phyloP scores from a whole-genome alignment of 345 rosid species.

The Salix purpurea region DNA sequence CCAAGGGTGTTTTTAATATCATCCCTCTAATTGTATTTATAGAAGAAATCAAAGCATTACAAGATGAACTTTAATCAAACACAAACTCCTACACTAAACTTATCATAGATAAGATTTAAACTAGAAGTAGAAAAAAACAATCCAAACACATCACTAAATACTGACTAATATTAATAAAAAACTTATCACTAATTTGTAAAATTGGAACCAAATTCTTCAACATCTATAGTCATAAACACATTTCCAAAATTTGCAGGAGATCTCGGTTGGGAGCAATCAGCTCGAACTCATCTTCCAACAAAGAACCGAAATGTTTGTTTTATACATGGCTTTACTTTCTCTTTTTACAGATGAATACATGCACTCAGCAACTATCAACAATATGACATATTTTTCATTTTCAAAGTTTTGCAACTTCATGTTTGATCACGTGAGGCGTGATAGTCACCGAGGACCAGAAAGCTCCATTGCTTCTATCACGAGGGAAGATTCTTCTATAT shows the following conservation, averaged over 20 bases:
- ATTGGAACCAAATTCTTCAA: no score
- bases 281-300: constrained; percentile 13
- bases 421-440: neutral
- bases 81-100: no score
- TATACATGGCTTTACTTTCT: constrained; percentile 19
- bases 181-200: no score
- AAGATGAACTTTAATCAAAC: no score
- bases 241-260: constrained; percentile 1
- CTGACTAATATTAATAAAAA: no score
- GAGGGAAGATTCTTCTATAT: constrained; percentile 83
- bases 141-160: no score
- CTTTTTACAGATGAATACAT: constrained; percentile 51
- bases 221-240: neutral
- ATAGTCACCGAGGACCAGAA: constrained; percentile 76
- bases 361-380: constrained; percentile 33
- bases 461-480: constrained; percentile 96
- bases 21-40: no score
- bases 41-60: no score
- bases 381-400: constrained; percentile 4
- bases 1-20: no score
- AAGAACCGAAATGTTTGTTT: constrained; percentile 14
- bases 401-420: constrained; percentile 11
- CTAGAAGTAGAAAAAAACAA: no score
- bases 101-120: no score
- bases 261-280: neutral